Evolutionary conservation across 345 rosid species (phyloP).

Genomic region (Conringia planisiliqua): DNA sequence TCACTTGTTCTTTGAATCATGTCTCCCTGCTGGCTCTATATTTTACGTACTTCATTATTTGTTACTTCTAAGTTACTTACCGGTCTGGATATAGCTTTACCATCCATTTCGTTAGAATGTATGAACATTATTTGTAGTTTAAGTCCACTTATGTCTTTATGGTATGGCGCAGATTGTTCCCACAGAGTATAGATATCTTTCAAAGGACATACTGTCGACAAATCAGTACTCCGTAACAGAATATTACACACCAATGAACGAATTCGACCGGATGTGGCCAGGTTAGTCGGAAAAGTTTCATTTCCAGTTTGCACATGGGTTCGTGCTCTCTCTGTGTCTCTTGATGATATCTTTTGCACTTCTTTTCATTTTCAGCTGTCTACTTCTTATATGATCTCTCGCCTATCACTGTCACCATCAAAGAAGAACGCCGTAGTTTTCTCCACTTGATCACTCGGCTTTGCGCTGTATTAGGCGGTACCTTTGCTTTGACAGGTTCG

Average conservation of each 20-base stretch:
- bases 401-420: slow-evolving; percentile 94
- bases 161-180: slow-evolving; percentile 81
- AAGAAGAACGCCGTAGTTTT: slow-evolving; percentile 87
- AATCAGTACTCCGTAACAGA: slow-evolving; percentile 95
- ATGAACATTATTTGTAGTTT: neutral
- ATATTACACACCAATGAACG: slow-evolving; percentile 76
- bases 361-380: slow-evolving; percentile 53
- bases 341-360: neutral
- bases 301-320: neutral
- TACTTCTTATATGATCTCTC: slow-evolving; percentile 96
- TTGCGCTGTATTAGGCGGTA: slow-evolving; percentile 98
- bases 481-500: slow-evolving; percentile 96
- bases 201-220: slow-evolving; percentile 79
- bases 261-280: slow-evolving; percentile 83
- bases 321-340: slow-evolving; percentile 1
- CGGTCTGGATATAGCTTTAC: neutral
- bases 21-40: neutral
- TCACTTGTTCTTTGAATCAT: neutral
- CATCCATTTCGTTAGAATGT: neutral
- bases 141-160: slow-evolving; percentile 1
- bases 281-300: slow-evolving; percentile 45
- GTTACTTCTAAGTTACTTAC: neutral
- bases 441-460: slow-evolving; percentile 94
- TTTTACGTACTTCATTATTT: neutral
- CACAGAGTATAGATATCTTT: slow-evolving; percentile 86